phyloP scores from a whole-genome alignment of 148 eudicot genomes.

The Rheum nobile region DNA sequence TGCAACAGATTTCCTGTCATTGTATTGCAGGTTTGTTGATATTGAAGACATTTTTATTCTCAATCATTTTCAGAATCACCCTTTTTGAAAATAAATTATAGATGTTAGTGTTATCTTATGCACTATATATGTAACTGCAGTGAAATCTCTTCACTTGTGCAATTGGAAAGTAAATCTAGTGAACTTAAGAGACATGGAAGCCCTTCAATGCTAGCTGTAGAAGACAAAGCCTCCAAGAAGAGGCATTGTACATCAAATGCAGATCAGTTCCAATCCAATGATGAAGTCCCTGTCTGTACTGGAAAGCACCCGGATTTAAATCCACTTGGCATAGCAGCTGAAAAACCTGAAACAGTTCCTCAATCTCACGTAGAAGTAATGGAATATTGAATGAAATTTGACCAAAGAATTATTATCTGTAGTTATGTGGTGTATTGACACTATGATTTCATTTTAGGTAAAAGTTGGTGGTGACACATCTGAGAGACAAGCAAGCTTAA shows the following conservation, averaged over 20 bases:
- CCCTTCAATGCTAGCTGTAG: constrained; percentile 31
- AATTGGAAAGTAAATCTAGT: constrained; percentile 20
- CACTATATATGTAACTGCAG: constrained; percentile 19
- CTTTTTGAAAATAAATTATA: neutral
- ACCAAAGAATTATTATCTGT: neutral
- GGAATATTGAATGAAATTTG: constrained; percentile 2
- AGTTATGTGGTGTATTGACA: neutral
- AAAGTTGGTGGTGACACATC: constrained; percentile 14
- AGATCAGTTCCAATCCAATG: constrained; percentile 14
- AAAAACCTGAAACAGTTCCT: constrained; percentile 18
- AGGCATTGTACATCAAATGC: constrained; percentile 31
- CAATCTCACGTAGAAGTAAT: constrained; percentile 30
- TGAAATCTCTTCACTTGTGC: constrained; percentile 23
- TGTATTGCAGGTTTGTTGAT: constrained; percentile 53
- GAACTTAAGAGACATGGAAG: constrained; percentile 55
- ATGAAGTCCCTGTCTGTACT: constrained; percentile 16
- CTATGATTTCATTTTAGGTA: constrained; percentile 22
- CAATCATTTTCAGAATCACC: neutral
- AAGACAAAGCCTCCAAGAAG: constrained; percentile 43
- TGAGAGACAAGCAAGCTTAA: constrained; percentile 37
- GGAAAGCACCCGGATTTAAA: constrained; percentile 13
- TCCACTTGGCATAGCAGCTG: constrained; percentile 15
- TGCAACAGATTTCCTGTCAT: constrained; percentile 51
- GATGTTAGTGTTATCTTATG: neutral
- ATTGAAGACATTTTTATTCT: neutral